Percentiles rank a stretch among this genome's conserved stretches.
Conservation (phyloP, 208 protist genomes). For the Ichthyophonus hoferi region DNA sequence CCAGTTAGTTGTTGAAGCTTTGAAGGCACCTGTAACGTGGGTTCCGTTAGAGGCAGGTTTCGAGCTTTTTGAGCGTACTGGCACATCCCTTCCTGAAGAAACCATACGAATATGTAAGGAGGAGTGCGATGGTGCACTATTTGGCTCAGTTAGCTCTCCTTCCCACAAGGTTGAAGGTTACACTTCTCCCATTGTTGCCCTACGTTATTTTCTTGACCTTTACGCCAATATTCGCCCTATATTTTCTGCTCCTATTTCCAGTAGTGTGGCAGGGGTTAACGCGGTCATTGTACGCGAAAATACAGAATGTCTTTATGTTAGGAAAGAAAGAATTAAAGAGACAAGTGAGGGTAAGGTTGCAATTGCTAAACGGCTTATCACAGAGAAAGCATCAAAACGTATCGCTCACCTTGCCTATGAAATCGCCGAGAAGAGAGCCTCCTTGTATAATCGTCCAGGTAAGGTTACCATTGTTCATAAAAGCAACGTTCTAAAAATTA, state of each 20-base stretch:
- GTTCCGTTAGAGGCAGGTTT: constrained; percentile 46
- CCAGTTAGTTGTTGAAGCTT: constrained; percentile 23
- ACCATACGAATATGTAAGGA: constrained; percentile 42
- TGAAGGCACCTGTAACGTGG: constrained; percentile 26
- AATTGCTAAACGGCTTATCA: constrained; percentile 48
- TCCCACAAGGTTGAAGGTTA: constrained; percentile 51
- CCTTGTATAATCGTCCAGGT: constrained; percentile 19
- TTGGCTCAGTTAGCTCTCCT: constrained; percentile 52
- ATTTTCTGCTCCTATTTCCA: constrained; percentile 34
- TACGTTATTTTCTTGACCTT: constrained; percentile 52
- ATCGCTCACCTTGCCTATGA: constrained; percentile 47
- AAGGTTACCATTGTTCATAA: constrained; percentile 47
- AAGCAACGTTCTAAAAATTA: constrained; percentile 53
- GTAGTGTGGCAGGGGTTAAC: constrained; percentile 33
- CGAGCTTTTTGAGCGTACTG: constrained; percentile 37
- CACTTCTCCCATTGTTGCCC: constrained; percentile 52
- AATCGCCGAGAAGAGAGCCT: neutral
- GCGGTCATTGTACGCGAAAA: constrained; percentile 55
- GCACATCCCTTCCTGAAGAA: constrained; percentile 40
- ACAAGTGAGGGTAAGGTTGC: constrained; percentile 32
- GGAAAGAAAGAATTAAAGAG: constrained; percentile 37
- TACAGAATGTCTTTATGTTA: constrained; percentile 59
- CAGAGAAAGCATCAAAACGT: constrained; percentile 43
- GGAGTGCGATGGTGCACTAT: constrained; percentile 47
- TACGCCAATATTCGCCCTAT: constrained; percentile 57